Evolutionary conservation across 164 flowering plant genomes (phyloP).

Genomic region (Protea cynaroides): DNA sequence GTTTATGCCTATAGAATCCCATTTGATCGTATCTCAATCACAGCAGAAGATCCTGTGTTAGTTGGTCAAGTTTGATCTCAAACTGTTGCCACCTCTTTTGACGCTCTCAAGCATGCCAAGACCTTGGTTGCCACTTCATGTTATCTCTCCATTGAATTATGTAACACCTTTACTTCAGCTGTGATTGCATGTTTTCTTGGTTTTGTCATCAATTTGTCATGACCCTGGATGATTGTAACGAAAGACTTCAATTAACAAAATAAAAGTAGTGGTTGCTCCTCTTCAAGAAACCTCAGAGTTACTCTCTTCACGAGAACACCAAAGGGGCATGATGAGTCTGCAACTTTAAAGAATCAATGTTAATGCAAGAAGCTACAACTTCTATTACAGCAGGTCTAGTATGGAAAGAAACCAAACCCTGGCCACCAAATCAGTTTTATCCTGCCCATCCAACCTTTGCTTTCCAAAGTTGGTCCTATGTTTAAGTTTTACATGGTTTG

Average conservation of each 20-base stretch:
- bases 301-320: too few species aligned
- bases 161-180: not conserved
- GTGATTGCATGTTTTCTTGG: not conserved
- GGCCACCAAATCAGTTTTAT: not conserved
- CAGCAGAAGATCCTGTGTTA: not conserved
- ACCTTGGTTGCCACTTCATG: not conserved
- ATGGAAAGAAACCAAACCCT: too few species aligned
- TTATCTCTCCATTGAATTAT: not conserved
- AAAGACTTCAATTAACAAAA: not conserved
- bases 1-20: not conserved
- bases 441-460: not conserved
- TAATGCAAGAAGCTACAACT: too few species aligned
- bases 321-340: too few species aligned
- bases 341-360: too few species aligned
- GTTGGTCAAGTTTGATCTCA: not conserved
- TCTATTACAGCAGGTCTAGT: too few species aligned
- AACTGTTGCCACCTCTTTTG: not conserved
- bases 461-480: not conserved
- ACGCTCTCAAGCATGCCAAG: not conserved
- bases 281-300: not conserved
- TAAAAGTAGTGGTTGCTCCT: not conserved
- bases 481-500: not conserved
- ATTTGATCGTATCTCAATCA: not conserved
- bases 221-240: not conserved
- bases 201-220: not conserved